Base-by-base conservation (phyloP, 345 rosid species). In the Corchorus olitorius region DNA sequence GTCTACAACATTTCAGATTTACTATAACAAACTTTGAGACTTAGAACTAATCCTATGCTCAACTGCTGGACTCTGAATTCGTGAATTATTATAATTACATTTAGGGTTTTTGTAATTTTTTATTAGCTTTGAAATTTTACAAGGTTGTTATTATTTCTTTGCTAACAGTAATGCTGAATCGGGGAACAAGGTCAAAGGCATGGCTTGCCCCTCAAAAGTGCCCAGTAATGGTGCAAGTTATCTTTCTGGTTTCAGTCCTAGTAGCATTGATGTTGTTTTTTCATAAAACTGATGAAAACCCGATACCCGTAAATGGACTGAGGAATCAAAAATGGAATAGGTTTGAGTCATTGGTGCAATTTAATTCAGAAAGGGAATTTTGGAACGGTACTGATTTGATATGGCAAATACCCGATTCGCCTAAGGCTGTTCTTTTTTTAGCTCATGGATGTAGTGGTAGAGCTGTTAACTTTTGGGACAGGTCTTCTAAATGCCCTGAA, bases 371-470 rank as follows among this genome's bases (percentile, higher is more conserved):
- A 1, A 55, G 84, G 1, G 91, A 96, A 82, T 77, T 80, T 41
- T 88, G 88, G 62, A 92, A 92, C 75, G 91, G 92, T 5, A 93
- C 94, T 19, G 90, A 92, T 69, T 62, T 92, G 78, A 87, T 90
- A 74, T 96, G 93, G 92, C 88, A 89, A 82, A 84, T 93, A 79
- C 98, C 99, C 0, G 83, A 85, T 35, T 90, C 88, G 14, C 92
- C 97, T 0, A 93, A 87, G 68, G 99, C 93, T 17, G 91, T 91
- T 83, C 86, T 96, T 61, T 91, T 96, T 81, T 49, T 91, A 16
- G 98, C 94, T 78, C 99, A 96, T 75, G 99, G 99, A 59, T 96
- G 99, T 70, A 73, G 87, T 35, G 92, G 97, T 50, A 89, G 86
- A 82, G 98, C 99, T 70, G 76, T 20, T 13, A 85, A 91, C 84